These are phyloP conservation scores for Coix lacrymajobi DNA, from an alignment of 176 grass and related monocot species.

Conservation along the genomic window DNA sequence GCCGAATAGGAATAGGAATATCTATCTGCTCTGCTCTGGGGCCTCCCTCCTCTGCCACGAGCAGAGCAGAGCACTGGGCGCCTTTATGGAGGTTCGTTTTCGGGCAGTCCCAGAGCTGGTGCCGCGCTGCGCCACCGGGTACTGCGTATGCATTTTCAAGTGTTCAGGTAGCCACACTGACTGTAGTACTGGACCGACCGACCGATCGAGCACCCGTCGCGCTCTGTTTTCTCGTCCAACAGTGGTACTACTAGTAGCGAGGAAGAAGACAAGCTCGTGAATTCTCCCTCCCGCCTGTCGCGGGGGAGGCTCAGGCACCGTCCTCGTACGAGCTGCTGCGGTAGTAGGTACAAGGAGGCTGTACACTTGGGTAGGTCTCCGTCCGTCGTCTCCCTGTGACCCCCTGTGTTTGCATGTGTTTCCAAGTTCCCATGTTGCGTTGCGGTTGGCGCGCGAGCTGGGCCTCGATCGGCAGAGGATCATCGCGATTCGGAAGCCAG, in stretches of 20 bases:
- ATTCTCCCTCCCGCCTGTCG: not conserved
- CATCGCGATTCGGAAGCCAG: not conserved
- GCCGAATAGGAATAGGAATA: not conserved
- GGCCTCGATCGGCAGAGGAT: not conserved
- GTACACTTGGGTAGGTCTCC: not conserved
- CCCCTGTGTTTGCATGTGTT: too few species aligned
- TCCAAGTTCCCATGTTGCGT: too few species aligned
- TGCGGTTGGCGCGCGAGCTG: not conserved
- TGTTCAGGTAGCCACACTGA: not conserved
- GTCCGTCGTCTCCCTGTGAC: too few species aligned
- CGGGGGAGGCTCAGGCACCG: not conserved
- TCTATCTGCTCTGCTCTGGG: not conserved
- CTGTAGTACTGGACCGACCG: not conserved
- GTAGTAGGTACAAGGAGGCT: too few species aligned
- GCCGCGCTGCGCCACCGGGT: not conserved
- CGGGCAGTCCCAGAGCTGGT: not conserved
- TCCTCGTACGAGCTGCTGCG: too few species aligned
- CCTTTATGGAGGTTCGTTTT: conserved; percentile 11
- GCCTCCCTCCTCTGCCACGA: not conserved
- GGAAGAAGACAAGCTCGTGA: not conserved
- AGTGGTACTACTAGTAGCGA: not conserved
- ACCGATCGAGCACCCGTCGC: not conserved
- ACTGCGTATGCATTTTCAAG: not conserved
- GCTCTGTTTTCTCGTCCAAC: too few species aligned
- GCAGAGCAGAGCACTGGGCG: not conserved